Conservation (phyloP, 73 alveolate genomes). For the Paramecium pentaurelia region DNA sequence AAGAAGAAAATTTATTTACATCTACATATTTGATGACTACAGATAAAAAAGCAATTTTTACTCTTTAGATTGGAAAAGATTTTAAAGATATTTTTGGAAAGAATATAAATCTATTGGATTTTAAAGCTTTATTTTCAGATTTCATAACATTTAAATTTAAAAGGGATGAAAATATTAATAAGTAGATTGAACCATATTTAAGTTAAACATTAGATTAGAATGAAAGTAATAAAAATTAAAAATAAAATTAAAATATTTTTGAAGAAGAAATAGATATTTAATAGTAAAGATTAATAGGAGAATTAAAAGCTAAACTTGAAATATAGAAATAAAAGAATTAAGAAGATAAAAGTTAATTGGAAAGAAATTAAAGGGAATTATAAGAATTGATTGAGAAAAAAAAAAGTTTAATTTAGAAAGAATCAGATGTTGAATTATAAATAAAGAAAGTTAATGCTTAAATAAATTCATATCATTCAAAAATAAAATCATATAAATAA, state of each 20-base stretch:
- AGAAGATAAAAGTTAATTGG: neutral
- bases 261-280: neutral
- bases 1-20: neutral
- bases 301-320: neutral
- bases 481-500: neutral
- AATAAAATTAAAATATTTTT: neutral
- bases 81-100: neutral
- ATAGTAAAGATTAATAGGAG: neutral
- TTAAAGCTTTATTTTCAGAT: neutral
- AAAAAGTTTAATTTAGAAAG: neutral
- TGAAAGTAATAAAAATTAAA: neutral
- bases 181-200: neutral
- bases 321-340: neutral
- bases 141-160: neutral
- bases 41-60: neutral
- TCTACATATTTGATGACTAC: neutral
- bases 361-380: neutral
- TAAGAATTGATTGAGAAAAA: neutral
- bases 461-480: neutral
- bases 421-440: neutral
- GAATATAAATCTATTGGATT: neutral
- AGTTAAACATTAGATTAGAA: neutral
- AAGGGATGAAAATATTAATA: neutral
- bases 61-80: neutral
- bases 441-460: neutral